phyloP scores from a whole-genome alignment of 768 basidiomycete genomes.

The Cystobasidium ongulense region DNA sequence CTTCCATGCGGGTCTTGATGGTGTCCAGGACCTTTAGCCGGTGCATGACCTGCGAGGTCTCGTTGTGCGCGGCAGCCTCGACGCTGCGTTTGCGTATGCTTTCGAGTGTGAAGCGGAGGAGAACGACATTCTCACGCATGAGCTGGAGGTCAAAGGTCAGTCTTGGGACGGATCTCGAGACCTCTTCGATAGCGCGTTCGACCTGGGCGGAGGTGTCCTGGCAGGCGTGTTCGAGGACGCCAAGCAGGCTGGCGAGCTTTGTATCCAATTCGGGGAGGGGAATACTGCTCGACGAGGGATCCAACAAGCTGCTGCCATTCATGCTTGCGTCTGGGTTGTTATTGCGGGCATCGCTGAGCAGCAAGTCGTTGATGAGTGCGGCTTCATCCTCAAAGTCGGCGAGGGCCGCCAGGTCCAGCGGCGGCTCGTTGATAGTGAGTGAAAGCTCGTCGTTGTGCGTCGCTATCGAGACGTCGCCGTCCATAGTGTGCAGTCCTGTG shows the following conservation, averaged over 20 bases:
- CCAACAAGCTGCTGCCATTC: background rate
- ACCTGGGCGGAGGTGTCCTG: slow-evolving; percentile 80
- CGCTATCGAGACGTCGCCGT: background rate
- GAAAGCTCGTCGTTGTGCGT: background rate
- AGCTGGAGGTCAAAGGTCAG: slow-evolving; percentile 93
- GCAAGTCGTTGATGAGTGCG: slow-evolving; percentile 42
- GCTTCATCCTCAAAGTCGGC: slow-evolving; percentile 22
- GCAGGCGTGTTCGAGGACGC: slow-evolving; percentile 71
- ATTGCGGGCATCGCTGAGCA: slow-evolving; percentile 33
- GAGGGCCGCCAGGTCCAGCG: slow-evolving; percentile 2
- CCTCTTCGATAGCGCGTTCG: slow-evolving; percentile 83
- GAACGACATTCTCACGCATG: slow-evolving; percentile 81
- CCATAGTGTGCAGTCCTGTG: background rate
- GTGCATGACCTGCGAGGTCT: slow-evolving; percentile 63
- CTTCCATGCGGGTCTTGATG: slow-evolving; percentile 78
- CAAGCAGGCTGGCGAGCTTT: slow-evolving; percentile 64
- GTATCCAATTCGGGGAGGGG: slow-evolving; percentile 58
- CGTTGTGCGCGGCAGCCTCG: slow-evolving; percentile 47
- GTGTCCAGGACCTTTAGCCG: slow-evolving; percentile 71
- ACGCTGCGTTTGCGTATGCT: slow-evolving; percentile 52
- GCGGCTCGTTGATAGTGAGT: background rate
- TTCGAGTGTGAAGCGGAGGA: slow-evolving; percentile 61
- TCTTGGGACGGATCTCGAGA: slow-evolving; percentile 80
- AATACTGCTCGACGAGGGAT: background rate
- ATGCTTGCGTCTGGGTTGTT: background rate